Conservation (phyloP, 352 stramenopile genomes). For the Aphanomyces stellatus region DNA sequence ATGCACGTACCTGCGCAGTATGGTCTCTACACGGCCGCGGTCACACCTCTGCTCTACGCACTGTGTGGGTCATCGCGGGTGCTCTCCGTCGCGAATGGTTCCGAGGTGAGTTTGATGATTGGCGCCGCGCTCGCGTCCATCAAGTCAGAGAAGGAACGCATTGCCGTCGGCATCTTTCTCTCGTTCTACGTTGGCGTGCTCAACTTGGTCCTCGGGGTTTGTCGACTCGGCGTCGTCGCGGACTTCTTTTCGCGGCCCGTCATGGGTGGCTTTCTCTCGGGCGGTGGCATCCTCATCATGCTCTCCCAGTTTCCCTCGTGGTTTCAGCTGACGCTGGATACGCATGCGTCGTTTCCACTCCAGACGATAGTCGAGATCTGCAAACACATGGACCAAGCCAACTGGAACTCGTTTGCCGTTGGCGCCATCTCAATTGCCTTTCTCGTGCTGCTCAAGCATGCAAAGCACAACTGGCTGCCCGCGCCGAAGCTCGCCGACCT, state of each 20-base stretch:
- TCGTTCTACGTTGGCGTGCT: constrained; percentile 52
- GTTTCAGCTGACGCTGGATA: constrained; percentile 40
- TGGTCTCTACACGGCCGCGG: constrained; percentile 58
- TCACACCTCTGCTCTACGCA: constrained; percentile 59
- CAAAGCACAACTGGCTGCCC: constrained; percentile 26
- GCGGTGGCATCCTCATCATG: constrained; percentile 57
- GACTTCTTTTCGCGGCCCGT: constrained; percentile 66
- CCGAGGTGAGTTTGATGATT: constrained; percentile 56
- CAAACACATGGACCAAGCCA: constrained; percentile 34
- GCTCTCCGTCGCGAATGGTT: constrained; percentile 53
- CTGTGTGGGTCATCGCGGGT: constrained; percentile 56
- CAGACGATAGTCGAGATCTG: constrained; percentile 51
- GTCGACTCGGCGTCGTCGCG: constrained; percentile 46
- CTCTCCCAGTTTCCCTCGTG: constrained; percentile 51
- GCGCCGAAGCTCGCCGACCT: constrained; percentile 9
- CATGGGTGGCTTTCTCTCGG: constrained; percentile 66
- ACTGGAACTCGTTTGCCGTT: constrained; percentile 41
- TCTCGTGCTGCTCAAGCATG: constrained; percentile 36
- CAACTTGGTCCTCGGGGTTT: constrained; percentile 45
- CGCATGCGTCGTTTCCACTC: constrained; percentile 38
- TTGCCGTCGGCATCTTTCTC: constrained; percentile 57
- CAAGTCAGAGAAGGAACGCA: constrained; percentile 29
- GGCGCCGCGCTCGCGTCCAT: constrained; percentile 37
- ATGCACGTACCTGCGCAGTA: constrained; percentile 71
- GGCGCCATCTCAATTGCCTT: constrained; percentile 40